phyloP scores from a whole-genome alignment of 129 eudicot genomes.

The Tagetes erecta region DNA sequence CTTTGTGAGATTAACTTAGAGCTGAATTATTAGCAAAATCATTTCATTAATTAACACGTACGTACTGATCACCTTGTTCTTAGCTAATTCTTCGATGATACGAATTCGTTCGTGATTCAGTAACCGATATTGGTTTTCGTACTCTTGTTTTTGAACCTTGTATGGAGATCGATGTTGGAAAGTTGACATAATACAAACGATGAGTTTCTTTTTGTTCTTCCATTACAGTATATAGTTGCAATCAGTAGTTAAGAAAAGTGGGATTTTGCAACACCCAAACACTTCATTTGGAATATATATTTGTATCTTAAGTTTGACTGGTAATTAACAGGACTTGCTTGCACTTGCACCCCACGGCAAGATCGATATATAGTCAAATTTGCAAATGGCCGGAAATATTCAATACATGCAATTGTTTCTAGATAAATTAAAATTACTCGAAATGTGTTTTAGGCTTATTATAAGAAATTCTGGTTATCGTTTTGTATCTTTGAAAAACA shows the following conservation, averaged over 20 bases:
- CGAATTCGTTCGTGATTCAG: not conserved
- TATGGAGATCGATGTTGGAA: not conserved
- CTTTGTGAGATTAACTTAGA: not conserved
- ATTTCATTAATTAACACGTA: too few relatives aligned
- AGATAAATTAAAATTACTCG: too few relatives aligned
- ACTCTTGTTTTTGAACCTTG: not conserved
- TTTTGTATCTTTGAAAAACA: too few relatives aligned
- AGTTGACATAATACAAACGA: not conserved
- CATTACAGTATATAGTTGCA: not conserved
- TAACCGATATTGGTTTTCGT: not conserved
- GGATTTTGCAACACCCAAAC: not conserved
- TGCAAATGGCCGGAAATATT: not conserved
- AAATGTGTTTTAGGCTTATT: too few relatives aligned
- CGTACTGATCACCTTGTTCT: not conserved
- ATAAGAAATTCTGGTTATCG: too few relatives aligned
- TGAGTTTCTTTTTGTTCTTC: not conserved
- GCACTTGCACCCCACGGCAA: slow-evolving; percentile 15
- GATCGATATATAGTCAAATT: not conserved
- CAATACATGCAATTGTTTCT: not conserved
- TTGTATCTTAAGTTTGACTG: not conserved
- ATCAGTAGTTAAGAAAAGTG: too few relatives aligned
- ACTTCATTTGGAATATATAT: too few relatives aligned
- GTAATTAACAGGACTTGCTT: not conserved
- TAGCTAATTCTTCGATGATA: not conserved
- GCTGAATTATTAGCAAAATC: not conserved